A percentile compares a stretch with the other conserved stretches of the same genome.
Conservation (phyloP, 192 early-diverging fungal species). For the Backusella australiensis region DNA sequence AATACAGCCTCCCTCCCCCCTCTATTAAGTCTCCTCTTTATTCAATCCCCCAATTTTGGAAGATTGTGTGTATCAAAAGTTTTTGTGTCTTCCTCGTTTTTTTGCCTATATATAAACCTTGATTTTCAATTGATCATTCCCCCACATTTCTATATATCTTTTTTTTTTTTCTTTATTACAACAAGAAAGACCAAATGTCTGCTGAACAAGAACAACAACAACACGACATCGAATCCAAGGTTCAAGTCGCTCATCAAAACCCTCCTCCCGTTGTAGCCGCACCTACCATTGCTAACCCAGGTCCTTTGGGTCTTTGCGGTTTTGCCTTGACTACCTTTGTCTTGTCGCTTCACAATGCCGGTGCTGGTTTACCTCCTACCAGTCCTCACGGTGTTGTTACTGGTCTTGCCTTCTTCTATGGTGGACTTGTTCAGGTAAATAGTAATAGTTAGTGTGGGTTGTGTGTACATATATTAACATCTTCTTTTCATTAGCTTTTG, state of each 20-base stretch:
- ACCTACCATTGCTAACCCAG: conserved; percentile 54
- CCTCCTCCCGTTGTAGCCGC: conserved; percentile 32
- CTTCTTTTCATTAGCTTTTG: conserved; percentile 36
- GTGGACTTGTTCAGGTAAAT: conserved; percentile 66
- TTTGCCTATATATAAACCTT: not conserved
- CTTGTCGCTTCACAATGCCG: conserved; percentile 68
- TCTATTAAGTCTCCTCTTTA: not conserved
- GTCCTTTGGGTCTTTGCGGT: conserved; percentile 57
- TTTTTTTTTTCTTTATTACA: not conserved
- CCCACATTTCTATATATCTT: not conserved
- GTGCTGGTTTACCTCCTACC: conserved; percentile 54
- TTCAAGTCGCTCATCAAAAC: not conserved
- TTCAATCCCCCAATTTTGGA: not conserved
- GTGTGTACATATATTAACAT: not conserved
- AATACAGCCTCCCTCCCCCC: not conserved
- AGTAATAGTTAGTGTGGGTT: not conserved
- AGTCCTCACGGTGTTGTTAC: conserved; percentile 58
- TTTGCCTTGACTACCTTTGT: conserved; percentile 73
- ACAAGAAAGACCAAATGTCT: conserved; percentile 1
- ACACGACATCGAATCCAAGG: conserved; percentile 21
- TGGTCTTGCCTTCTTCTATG: conserved; percentile 72
- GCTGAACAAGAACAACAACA: conserved; percentile 9
- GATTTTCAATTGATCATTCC: conserved; percentile 9
- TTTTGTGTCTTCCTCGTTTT: not conserved
- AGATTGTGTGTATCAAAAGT: not conserved